phyloP scores from a whole-genome alignment of 192 early-diverging fungal genomes.

The Coemansia sp. region DNA sequence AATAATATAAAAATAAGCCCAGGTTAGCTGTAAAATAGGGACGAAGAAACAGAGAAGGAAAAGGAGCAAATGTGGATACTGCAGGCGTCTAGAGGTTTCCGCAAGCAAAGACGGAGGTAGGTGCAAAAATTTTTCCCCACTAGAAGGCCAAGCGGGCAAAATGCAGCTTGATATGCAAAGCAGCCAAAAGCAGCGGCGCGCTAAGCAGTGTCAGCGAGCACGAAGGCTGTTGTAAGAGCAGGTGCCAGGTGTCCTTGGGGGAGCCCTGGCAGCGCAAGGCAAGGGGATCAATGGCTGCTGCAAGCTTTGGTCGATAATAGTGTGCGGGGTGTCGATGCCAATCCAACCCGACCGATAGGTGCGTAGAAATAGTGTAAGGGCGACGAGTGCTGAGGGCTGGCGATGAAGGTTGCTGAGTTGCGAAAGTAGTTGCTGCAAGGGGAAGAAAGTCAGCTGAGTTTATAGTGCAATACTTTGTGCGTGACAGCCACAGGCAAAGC shows the following conservation, averaged over 20 bases:
- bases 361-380: neutral
- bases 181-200: neutral
- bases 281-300: neutral
- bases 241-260: neutral
- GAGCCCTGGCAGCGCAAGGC: neutral
- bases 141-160: neutral
- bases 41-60: neutral
- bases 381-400: neutral
- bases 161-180: slow-evolving; percentile 1
- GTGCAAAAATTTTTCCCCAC: neutral
- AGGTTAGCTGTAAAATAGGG: neutral
- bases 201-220: neutral
- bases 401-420: neutral
- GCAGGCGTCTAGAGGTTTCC: neutral
- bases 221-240: neutral
- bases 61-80: neutral
- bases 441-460: slow-evolving; percentile 5
- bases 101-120: neutral
- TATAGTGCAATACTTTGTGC: slow-evolving; percentile 7
- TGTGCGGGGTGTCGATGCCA: neutral
- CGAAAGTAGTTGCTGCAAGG: neutral
- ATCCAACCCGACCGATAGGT: neutral
- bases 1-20: neutral
- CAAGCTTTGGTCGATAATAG: neutral
- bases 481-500: neutral